These are phyloP conservation scores for Penicillium crystallinum DNA, from an alignment of 495 filamentous ascomycete species.

Conservation along the genomic window DNA sequence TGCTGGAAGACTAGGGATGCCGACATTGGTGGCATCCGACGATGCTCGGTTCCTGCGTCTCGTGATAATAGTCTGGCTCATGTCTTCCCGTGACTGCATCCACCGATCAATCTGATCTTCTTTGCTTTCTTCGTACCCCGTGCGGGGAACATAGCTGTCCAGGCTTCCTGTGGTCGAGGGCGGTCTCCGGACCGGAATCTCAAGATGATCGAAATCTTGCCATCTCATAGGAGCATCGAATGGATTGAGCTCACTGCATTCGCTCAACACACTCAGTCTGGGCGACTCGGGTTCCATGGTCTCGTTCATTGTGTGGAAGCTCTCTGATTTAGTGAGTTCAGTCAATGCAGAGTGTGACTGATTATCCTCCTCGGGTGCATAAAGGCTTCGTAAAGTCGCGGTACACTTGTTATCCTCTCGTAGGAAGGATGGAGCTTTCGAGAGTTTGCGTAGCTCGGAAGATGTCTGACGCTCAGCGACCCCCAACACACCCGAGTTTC, in stretches of 20 bases:
- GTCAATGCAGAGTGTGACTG: conserved; percentile 28
- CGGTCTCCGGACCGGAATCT: conserved; percentile 30
- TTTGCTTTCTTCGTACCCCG: conserved; percentile 15
- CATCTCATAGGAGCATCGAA: conserved; percentile 37
- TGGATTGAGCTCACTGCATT: conserved; percentile 70
- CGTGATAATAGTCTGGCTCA: conserved; percentile 16
- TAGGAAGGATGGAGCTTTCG: conserved; percentile 62
- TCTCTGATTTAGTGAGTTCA: conserved; percentile 35
- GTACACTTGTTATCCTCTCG: conserved; percentile 57
- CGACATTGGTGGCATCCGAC: conserved; percentile 16
- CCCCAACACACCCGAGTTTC: conserved; percentile 11
- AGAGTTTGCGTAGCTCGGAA: conserved; percentile 27
- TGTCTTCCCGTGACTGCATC: conserved; percentile 23
- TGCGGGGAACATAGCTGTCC: conserved; percentile 14
- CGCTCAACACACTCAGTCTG: conserved; percentile 69
- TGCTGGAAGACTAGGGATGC: conserved; percentile 13
- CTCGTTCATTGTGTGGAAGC: conserved; percentile 31
- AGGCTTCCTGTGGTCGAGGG: conserved; percentile 12
- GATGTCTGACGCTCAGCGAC: conserved; percentile 15
- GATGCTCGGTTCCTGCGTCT: conserved; percentile 13
- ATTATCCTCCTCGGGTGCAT: conserved; percentile 44
- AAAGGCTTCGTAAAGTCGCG: conserved; percentile 60
- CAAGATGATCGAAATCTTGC: conserved; percentile 27
- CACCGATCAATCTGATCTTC: conserved; percentile 26
- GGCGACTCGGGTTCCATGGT: conserved; percentile 48